phyloP scores from a whole-genome alignment of 1,139 yeast genomes.

The Saccharomyces hybrid region DNA sequence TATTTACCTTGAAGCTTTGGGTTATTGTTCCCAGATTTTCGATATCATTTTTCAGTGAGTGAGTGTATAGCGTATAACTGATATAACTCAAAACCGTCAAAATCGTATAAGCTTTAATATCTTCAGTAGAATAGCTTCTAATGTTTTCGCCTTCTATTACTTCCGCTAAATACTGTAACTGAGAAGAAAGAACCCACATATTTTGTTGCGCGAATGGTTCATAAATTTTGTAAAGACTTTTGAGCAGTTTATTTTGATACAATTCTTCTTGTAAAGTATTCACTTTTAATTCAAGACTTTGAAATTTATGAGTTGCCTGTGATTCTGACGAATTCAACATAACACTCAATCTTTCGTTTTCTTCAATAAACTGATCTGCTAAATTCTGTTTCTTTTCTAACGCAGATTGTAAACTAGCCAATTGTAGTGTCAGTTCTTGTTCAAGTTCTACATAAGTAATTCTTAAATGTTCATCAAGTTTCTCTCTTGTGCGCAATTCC shows the following conservation, averaged over 20 bases:
- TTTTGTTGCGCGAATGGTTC: not conserved
- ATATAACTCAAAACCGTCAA: not conserved
- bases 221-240: not conserved
- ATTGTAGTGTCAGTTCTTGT: constrained; percentile 41
- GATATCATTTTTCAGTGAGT: not conserved
- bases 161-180: not conserved
- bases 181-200: not conserved
- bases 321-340: not conserved
- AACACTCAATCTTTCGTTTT: not conserved
- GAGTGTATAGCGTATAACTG: not conserved
- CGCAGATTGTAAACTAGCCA: constrained; percentile 32
- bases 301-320: not conserved
- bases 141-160: not conserved
- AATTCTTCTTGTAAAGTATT: not conserved
- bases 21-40: not conserved
- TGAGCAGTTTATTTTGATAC: not conserved
- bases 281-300: not conserved
- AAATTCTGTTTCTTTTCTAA: not conserved
- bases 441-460: constrained; percentile 48
- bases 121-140: not conserved
- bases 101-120: not conserved
- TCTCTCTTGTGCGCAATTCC: constrained; percentile 46
- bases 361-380: not conserved
- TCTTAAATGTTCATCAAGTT: constrained; percentile 57
- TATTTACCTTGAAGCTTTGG: not conserved